Evolutionary conservation across 345 rosid species (phyloP), one percentile per base, ranked within the genome.

Genomic region (Syzygium aromaticum): DNA sequence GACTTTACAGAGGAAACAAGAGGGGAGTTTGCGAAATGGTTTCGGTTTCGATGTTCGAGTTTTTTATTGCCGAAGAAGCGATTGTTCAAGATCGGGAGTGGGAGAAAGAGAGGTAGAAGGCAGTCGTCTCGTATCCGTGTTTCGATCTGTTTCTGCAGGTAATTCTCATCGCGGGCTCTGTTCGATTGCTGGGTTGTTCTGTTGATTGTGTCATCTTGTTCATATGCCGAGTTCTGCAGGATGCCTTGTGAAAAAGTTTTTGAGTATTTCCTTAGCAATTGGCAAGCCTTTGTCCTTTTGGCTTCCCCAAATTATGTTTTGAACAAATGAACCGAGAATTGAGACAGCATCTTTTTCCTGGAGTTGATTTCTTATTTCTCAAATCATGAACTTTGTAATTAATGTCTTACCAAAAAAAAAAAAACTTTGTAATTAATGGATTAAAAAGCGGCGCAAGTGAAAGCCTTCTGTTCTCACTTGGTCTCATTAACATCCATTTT

Each of bases 81-180:
- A 33, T 73, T 2, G 46, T 9, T 73, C 14, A 25, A 5, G 80
- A 73, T 73, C 80, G 40, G 25, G 27, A 73, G 80, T 19, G 80
- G 80, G 80, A 73, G 49, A 73, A 73, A 22, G 80, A 73, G 80
- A 73, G 80, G 80, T 73, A 73, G 80, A 0, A 33, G 49, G 21
- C 27, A 33, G 49, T 21, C 14, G 43, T 33, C 49, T 3, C 49
- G 80, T 38, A 8, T 73, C 80, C 80, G 49, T 1, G 49, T 4
- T 33, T 38, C 49, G 14, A 73, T 73, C 80, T 38, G 49, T 33
- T 33, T 73, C 80, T 19, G 49, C 80, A 38, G 80, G 80, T 73
- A 73, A 33, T 19, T 33, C 49, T 73, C 80, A 73, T 73, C 80
- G 0, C 49, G 0, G 80, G 80, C 49, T 73, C 25, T 19, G 1